Conservation (phyloP, 768 basidiomycete genomes). For the Neoboletus magnificus region DNA sequence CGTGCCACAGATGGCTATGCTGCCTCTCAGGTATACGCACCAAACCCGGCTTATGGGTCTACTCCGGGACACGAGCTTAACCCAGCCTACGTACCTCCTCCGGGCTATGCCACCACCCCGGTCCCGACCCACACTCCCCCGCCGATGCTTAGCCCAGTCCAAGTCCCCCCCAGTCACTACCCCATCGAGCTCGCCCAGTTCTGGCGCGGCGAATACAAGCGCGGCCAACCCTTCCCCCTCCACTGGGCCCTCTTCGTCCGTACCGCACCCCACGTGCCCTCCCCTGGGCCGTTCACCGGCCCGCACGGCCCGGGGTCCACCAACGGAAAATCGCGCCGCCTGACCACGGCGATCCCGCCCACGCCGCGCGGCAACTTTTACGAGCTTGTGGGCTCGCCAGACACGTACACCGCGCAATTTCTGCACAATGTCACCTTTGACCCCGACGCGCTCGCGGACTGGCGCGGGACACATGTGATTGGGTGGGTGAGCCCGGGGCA, state of each 20-base stretch:
- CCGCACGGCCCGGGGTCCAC: neutral
- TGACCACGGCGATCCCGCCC: neutral
- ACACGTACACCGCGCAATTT: constrained; percentile 23
- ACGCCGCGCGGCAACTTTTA: constrained; percentile 24
- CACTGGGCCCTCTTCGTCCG: constrained; percentile 34
- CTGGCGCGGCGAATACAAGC: constrained; percentile 20
- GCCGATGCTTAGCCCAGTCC: constrained; percentile 7
- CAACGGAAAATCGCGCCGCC: neutral
- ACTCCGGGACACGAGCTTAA: neutral
- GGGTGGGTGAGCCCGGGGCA: constrained; percentile 18
- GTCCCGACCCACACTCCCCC: neutral
- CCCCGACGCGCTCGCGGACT: constrained; percentile 13
- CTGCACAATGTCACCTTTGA: neutral
- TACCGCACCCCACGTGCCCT: constrained; percentile 1
- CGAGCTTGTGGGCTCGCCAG: constrained; percentile 24
- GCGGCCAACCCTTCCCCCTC: constrained; percentile 10
- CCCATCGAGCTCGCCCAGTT: constrained; percentile 30
- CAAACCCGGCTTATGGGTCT: neutral
- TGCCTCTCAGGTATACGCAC: neutral
- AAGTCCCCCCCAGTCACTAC: constrained; percentile 16
- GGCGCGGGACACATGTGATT: constrained; percentile 26
- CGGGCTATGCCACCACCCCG: neutral
- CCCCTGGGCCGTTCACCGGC: neutral
- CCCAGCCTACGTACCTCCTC: neutral
- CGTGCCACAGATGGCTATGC: neutral